Evolutionary conservation across 148 eudicot species (phyloP).

Genomic region (Rhododendron henanense): DNA sequence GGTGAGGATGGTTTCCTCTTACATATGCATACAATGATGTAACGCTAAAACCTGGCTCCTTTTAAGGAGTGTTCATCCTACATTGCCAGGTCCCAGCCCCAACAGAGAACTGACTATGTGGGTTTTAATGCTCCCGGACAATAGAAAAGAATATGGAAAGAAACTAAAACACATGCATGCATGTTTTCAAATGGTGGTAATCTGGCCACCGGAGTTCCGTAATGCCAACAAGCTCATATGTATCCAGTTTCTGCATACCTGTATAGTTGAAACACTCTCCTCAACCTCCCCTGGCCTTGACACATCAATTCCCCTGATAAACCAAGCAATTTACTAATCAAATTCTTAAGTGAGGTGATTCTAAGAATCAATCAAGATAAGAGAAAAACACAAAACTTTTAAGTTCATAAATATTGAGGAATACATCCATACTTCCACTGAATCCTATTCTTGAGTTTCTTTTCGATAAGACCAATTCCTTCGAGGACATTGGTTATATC

Average conservation of each 20-base stretch:
- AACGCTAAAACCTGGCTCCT: background rate
- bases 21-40: background rate
- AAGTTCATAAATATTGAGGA: background rate
- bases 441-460: conserved; percentile 92
- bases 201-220: background rate
- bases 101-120: background rate
- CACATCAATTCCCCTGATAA: conserved; percentile 80
- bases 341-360: conserved; percentile 8
- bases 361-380: background rate
- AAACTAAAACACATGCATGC: background rate
- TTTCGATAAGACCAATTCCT: conserved; percentile 96
- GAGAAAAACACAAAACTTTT: background rate
- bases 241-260: conserved; percentile 39
- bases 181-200: background rate
- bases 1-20: background rate
- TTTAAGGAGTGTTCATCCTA: background rate
- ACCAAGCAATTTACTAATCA: conserved; percentile 23
- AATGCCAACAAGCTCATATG: conserved; percentile 3
- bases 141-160: background rate
- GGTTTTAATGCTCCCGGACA: background rate
- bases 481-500: conserved; percentile 97
- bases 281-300: conserved; percentile 78
- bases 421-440: conserved; percentile 86
- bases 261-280: conserved; percentile 62
- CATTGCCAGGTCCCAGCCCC: background rate